Base-by-base conservation (phyloP, 768 basidiomycete genomes). In the Sporobolomyces phaffii region DNA sequence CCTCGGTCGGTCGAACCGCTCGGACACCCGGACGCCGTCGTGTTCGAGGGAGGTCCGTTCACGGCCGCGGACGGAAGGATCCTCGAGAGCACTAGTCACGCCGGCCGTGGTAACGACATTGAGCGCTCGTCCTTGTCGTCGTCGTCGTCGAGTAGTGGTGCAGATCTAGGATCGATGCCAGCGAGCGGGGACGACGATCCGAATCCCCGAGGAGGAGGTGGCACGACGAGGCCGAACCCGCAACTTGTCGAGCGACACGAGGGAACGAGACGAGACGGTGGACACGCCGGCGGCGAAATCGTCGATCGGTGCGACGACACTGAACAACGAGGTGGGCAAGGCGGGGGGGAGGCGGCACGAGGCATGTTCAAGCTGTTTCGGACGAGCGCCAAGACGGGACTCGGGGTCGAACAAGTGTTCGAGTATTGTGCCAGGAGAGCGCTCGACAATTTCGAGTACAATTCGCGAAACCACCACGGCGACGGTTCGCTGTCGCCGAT, bases 341-440 rank as follows among this genome's bases (percentile, higher is more conserved):
- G 22, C 20, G 47, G 36, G 17, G 24, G 20, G 40, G 60, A 57
- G 29, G n/a, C 47, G 44, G 26, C 38, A 53, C 31, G 36, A 29
- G 5, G 45, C 15, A 4, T 67, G 24, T 29, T 67, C 13, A 44
- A 36, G 41, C 48, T 62, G 22, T 67, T 67, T n/a, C 28, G 41
- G 26, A 62, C 60, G 41, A 62, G 60, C 11, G 65, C 65, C 3
- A 57, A 60, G 41, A 67, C 60, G 15, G 65, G 65, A 11, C 45
- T 56, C 22, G 65, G 65, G 1, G 54, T 67, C 3, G 38, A 62
- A 26, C 47, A 67, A 28, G 60, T 67, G 65, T 66, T 66, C 36
- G 20, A 49, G n/a, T 61, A 66, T 36, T 31, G 54, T 31, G 53
- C 65, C 6, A 34, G 40, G 3, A 44, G 65, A 6, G 34, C 48